phyloP scores from a whole-genome alignment of 2,329 filamentous ascomycete species.

The Pseudogymnoascus sp. region DNA sequence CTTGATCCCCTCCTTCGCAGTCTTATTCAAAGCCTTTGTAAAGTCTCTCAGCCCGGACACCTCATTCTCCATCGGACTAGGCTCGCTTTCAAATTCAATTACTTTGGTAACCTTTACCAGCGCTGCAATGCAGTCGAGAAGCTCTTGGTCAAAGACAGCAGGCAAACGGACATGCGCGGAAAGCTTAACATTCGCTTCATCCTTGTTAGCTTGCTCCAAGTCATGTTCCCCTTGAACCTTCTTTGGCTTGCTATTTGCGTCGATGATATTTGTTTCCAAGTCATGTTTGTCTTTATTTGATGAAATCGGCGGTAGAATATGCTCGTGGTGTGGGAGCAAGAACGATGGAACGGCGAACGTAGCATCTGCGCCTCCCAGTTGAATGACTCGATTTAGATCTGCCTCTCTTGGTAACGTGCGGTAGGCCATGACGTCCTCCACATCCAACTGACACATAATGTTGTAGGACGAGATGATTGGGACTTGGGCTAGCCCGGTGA shows the following conservation, averaged over 20 bases:
- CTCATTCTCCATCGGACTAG: constrained; percentile 23
- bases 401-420: constrained; percentile 36
- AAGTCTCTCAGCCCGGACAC: constrained; percentile 26
- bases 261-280: constrained; percentile 31
- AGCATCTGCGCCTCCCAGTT: constrained; percentile 43
- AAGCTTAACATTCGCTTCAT: constrained; percentile 41
- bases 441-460: constrained; percentile 37
- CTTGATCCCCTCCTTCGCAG: constrained; percentile 38
- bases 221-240: constrained; percentile 33
- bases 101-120: constrained; percentile 50
- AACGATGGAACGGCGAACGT: constrained; percentile 40
- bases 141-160: constrained; percentile 40
- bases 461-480: constrained; percentile 41
- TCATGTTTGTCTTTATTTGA: constrained; percentile 28
- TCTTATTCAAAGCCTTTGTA: constrained; percentile 25
- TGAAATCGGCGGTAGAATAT: constrained; percentile 37
- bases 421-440: constrained; percentile 42
- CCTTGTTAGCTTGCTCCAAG: constrained; percentile 34
- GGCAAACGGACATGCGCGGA: constrained; percentile 41
- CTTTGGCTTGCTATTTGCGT: constrained; percentile 37
- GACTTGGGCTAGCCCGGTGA: constrained; percentile 38
- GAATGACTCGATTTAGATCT: constrained; percentile 39
- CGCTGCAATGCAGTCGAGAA: constrained; percentile 46
- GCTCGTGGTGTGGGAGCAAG: constrained; percentile 46
- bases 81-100: constrained; percentile 42